Evolutionary conservation across 2,329 filamentous ascomycete genomes (phyloP).

Genomic region (Cladosporium sp.): DNA sequence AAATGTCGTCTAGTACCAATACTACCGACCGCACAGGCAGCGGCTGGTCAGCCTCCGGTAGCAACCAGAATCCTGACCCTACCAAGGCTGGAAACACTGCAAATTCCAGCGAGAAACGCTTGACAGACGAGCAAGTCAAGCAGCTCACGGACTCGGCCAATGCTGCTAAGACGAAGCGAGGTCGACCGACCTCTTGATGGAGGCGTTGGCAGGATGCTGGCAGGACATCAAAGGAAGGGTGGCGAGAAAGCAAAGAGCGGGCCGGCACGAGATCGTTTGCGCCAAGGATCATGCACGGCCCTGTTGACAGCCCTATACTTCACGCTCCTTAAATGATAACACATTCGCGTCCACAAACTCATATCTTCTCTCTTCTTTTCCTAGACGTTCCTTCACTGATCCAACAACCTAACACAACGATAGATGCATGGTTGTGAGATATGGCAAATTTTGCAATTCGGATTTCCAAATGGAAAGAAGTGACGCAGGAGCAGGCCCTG

Average conservation of each 20-base stretch:
- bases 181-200: not conserved
- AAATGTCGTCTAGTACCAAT: not conserved
- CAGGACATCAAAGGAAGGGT: no score
- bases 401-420: no score
- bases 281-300: no score
- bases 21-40: not conserved
- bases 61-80: not conserved
- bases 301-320: no score
- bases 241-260: no score
- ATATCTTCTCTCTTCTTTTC: no score
- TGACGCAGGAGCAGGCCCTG: not conserved
- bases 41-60: not conserved
- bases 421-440: not conserved
- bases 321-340: no score
- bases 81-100: not conserved
- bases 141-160: conserved; percentile 5
- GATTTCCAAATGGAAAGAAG: not conserved
- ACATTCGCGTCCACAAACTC: no score
- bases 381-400: no score
- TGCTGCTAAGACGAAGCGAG: not conserved
- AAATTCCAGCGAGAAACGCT: not conserved
- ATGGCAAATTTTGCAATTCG: not conserved
- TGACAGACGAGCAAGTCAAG: conserved; percentile 3
- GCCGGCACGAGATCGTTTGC: no score
- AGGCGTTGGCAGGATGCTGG: no score